A percentile compares a stretch with the other conserved stretches of the same genome.
These are phyloP conservation scores for Xenoacremonium recifei DNA, from an alignment of 2,329 filamentous ascomycete species.

Conservation along the genomic window DNA sequence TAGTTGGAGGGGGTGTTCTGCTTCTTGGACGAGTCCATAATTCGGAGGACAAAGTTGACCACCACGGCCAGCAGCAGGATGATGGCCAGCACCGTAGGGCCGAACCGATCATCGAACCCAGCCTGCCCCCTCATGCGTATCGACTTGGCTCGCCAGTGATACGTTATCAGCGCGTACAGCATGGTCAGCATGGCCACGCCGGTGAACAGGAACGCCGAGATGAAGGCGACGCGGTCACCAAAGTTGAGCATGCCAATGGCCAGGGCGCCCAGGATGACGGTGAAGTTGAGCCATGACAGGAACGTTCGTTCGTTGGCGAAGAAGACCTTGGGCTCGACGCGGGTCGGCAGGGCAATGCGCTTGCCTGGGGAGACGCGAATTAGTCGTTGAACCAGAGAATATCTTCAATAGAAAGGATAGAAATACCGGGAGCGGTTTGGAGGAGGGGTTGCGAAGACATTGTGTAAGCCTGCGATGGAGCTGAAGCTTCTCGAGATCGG, in stretches of 20 bases:
- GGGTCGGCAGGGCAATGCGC: constrained; percentile 94
- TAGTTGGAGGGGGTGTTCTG: constrained; percentile 24
- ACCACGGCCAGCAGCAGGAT: constrained; percentile 86
- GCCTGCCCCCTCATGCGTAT: constrained; percentile 89
- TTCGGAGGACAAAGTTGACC: constrained; percentile 89
- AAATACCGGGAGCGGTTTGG: constrained; percentile 85
- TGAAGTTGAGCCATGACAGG: constrained; percentile 99
- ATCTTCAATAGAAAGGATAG: neutral
- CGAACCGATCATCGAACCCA: constrained; percentile 94
- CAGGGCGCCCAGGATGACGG: constrained; percentile 93
- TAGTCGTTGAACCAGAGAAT: constrained; percentile 2
- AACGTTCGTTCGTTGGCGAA: constrained; percentile 99
- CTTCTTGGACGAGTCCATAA: constrained; percentile 45
- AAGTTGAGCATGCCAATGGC: constrained; percentile 98
- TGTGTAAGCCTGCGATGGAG: constrained; percentile 22
- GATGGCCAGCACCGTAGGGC: constrained; percentile 85
- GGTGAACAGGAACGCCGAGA: constrained; percentile 91
- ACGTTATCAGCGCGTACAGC: constrained; percentile 91
- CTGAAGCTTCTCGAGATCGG: neutral
- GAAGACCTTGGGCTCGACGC: constrained; percentile 99
- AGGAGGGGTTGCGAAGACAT: constrained; percentile 98
- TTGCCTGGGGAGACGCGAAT: constrained; percentile 64
- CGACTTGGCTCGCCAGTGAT: constrained; percentile 94
- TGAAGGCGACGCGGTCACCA: constrained; percentile 89
- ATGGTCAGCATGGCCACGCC: constrained; percentile 92